Evolutionary conservation across 2,329 filamentous ascomycete species (phyloP).

Genomic region (Bipolaris victoriae): DNA sequence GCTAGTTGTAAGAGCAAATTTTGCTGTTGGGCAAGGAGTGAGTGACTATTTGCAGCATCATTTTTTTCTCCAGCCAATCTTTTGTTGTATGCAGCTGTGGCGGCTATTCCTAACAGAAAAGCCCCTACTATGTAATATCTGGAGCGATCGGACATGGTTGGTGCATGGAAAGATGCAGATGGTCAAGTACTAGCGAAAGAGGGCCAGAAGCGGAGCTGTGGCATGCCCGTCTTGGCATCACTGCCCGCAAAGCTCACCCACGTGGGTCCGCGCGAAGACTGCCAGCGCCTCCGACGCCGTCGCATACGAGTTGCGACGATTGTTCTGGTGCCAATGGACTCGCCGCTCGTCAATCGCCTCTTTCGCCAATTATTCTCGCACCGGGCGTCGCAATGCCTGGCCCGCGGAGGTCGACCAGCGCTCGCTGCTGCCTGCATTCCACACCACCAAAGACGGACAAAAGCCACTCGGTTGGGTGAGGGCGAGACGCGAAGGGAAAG

Average conservation of each 20-base stretch:
- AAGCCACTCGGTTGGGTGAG: slow-evolving; percentile 36
- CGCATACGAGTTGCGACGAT: slow-evolving; percentile 16
- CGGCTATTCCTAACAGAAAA: slow-evolving; percentile 76
- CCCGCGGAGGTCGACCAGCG: slow-evolving; percentile 52
- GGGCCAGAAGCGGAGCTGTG: slow-evolving; percentile 30
- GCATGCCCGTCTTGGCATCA: slow-evolving; percentile 37
- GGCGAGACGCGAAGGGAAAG: slow-evolving; percentile 63
- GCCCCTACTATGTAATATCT: slow-evolving; percentile 70
- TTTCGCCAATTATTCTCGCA: slow-evolving; percentile 87
- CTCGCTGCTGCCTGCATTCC: slow-evolving; percentile 48
- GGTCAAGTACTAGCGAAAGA: slow-evolving; percentile 3
- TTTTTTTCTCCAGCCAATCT: slow-evolving; percentile 27
- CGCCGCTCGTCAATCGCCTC: slow-evolving; percentile 75
- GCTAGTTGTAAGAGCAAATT: slow-evolving; percentile 29
- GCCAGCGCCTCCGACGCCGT: slow-evolving; percentile 21
- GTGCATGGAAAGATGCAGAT: background rate
- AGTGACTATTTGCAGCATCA: slow-evolving; percentile 16
- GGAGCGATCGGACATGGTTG: slow-evolving; percentile 43
- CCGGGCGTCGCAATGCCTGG: slow-evolving; percentile 61
- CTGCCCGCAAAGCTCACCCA: slow-evolving; percentile 32
- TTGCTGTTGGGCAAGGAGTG: slow-evolving; percentile 29
- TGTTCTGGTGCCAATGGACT: slow-evolving; percentile 70
- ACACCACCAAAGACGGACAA: slow-evolving; percentile 39
- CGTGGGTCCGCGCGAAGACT: slow-evolving; percentile 28
- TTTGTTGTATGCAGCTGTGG: slow-evolving; percentile 57